Evolutionary conservation across 192 early-diverging fungal genomes (phyloP).

Genomic region (Coemansia javaensis): DNA sequence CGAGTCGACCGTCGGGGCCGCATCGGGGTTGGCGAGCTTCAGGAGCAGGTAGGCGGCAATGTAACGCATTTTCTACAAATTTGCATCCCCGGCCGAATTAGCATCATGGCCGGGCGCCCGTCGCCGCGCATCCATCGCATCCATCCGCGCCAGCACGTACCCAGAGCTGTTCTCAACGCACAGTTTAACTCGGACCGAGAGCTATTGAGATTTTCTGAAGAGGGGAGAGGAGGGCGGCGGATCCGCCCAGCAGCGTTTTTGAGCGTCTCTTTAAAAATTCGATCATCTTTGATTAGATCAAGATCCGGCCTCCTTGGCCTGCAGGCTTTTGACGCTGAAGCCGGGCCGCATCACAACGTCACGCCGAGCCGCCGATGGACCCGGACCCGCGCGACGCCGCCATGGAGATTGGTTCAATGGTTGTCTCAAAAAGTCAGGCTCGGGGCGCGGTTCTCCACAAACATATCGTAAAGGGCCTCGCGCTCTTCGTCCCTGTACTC

Average conservation of each 20-base stretch:
- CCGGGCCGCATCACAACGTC: too few species aligned
- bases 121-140: slow-evolving; percentile 14
- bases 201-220: slow-evolving; percentile 27
- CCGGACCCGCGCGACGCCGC: too few species aligned
- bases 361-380: too few species aligned
- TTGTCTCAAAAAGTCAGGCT: too few species aligned
- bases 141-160: slow-evolving; percentile 21
- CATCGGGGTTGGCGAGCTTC: slow-evolving; percentile 77
- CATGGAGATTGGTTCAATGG: too few species aligned
- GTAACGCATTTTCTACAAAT: slow-evolving; percentile 82
- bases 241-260: not conserved
- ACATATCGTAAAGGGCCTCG: too few species aligned
- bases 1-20: slow-evolving; percentile 68
- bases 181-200: slow-evolving; percentile 45
- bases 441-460: too few species aligned
- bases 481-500: too few species aligned
- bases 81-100: not conserved
- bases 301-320: too few species aligned
- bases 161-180: slow-evolving; percentile 41
- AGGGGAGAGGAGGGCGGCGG: slow-evolving; percentile 4
- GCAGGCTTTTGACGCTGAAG: too few species aligned
- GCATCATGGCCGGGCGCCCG: too few species aligned
- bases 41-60: slow-evolving; percentile 97
- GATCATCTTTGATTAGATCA: not conserved
- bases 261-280: not conserved